Evolutionary conservation across 2,329 filamentous ascomycete genomes (phyloP).

Genomic region (Fusarium chlamydosporum): DNA sequence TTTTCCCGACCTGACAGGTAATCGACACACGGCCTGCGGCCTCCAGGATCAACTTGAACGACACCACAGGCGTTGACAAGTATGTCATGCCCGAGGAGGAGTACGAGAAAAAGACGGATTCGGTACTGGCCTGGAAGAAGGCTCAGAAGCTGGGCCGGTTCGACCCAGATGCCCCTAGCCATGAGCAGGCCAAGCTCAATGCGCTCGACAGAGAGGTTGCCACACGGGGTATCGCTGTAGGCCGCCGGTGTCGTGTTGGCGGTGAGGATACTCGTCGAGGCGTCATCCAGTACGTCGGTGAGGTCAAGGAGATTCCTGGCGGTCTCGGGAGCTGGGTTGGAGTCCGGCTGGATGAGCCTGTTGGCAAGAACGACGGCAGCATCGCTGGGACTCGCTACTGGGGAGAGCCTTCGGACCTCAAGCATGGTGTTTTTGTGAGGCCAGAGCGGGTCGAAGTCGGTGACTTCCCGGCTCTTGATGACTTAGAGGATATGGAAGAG

Average conservation of each 20-base stretch:
- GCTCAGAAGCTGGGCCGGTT: slow-evolving; percentile 96
- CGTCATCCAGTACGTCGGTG: slow-evolving; percentile 78
- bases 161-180: slow-evolving; percentile 83
- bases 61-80: slow-evolving; percentile 86
- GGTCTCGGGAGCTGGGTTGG: slow-evolving; percentile 78
- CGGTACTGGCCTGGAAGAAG: slow-evolving; percentile 95
- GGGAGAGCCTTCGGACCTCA: slow-evolving; percentile 72
- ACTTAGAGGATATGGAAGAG: slow-evolving; percentile 84
- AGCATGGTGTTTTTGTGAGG: slow-evolving; percentile 83
- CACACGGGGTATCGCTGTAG: slow-evolving; percentile 74
- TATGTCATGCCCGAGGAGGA: slow-evolving; percentile 88
- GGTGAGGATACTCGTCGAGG: slow-evolving; percentile 79
- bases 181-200: slow-evolving; percentile 79
- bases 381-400: slow-evolving; percentile 79
- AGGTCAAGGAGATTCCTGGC: slow-evolving; percentile 79
- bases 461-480: slow-evolving; percentile 77
- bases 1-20: slow-evolving; percentile 68
- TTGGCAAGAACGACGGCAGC: slow-evolving; percentile 85
- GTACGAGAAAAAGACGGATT: slow-evolving; percentile 89
- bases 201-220: slow-evolving; percentile 78
- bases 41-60: slow-evolving; percentile 83
- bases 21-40: slow-evolving; percentile 82
- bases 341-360: slow-evolving; percentile 81
- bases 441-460: slow-evolving; percentile 84
- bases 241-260: slow-evolving; percentile 74